Conservation (phyloP, 2,329 filamentous ascomycete species). For the Curvularia hawaiiensis region DNA sequence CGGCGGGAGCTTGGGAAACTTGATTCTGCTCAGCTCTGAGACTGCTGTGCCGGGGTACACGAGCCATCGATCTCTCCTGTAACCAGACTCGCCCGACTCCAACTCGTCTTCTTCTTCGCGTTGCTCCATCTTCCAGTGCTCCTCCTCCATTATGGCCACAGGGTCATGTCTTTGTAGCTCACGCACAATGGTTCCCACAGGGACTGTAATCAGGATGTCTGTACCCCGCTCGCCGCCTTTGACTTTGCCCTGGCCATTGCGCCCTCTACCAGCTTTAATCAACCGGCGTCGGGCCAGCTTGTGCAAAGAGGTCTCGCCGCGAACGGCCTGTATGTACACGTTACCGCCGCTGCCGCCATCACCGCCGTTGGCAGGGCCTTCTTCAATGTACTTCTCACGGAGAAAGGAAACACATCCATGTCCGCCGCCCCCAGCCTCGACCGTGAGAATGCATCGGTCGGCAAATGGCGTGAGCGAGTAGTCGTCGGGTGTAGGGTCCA, state of each 20-base stretch:
- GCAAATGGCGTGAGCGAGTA: constrained; percentile 84
- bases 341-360: constrained; percentile 92
- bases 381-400: constrained; percentile 84
- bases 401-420: constrained; percentile 94
- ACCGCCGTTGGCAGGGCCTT: constrained; percentile 92
- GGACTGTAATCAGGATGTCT: constrained; percentile 86
- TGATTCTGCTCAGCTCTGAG: constrained; percentile 67
- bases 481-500: constrained; percentile 83
- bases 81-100: constrained; percentile 40
- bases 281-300: constrained; percentile 82
- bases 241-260: constrained; percentile 75
- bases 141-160: constrained; percentile 66
- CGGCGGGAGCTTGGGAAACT: constrained; percentile 63
- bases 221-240: constrained; percentile 80
- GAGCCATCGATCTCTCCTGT: constrained; percentile 75
- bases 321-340: constrained; percentile 91
- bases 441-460: constrained; percentile 78
- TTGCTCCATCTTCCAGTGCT: constrained; percentile 36
- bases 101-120: constrained; percentile 33
- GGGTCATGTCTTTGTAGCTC: constrained; percentile 83
- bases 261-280: constrained; percentile 75
- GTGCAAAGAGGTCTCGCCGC: constrained; percentile 89
- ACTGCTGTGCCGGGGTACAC: constrained; percentile 80
- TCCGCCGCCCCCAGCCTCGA: constrained; percentile 82
- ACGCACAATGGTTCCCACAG: constrained; percentile 87